Conservation (phyloP, 345 rosid genomes). For the Physaria fendleri region DNA sequence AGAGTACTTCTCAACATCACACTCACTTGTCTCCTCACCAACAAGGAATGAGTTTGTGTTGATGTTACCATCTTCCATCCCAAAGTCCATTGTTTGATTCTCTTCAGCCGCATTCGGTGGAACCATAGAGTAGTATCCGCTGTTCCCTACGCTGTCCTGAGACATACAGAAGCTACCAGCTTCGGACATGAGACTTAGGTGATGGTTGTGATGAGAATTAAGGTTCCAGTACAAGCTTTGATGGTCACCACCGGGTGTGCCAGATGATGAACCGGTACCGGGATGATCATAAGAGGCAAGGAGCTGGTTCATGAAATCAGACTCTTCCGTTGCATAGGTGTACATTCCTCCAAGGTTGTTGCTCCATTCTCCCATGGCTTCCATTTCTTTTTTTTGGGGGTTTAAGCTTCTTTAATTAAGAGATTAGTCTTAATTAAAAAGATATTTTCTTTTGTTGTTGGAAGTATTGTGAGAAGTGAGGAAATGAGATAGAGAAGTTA, state of each 20-base stretch:
- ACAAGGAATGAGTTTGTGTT: slow-evolving; percentile 43
- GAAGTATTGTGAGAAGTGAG: slow-evolving; percentile 24
- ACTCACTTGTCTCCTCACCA: slow-evolving; percentile 36
- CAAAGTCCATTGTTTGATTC: slow-evolving; percentile 36
- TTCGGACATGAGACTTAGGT: slow-evolving; percentile 20
- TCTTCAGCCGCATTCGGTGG: too few relatives aligned
- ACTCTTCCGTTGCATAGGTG: slow-evolving; percentile 52
- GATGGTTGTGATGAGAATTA: slow-evolving; percentile 8
- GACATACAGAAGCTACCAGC: slow-evolving; percentile 29
- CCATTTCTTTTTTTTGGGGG: slow-evolving; percentile 34
- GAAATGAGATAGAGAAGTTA: slow-evolving; percentile 14
- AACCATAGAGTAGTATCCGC: slow-evolving; percentile 13
- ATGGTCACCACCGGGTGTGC: slow-evolving; percentile 31
- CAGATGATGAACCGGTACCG: slow-evolving; percentile 22
- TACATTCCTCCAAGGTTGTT: slow-evolving; percentile 51
- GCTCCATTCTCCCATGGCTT: slow-evolving; percentile 58
- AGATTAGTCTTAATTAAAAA: slow-evolving; percentile 14
- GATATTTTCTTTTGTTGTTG: slow-evolving; percentile 15
- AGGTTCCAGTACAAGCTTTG: slow-evolving; percentile 32
- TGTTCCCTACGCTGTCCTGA: slow-evolving; percentile 33
- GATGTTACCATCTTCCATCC: slow-evolving; percentile 36
- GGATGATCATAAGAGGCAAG: slow-evolving; percentile 36
- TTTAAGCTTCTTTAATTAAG: too few relatives aligned
- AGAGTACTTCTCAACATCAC: slow-evolving; percentile 35
- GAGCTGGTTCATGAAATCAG: slow-evolving; percentile 70